Evolutionary conservation across 2,329 filamentous ascomycete species (phyloP).

Genomic region (Aspergillus thermomutatus): DNA sequence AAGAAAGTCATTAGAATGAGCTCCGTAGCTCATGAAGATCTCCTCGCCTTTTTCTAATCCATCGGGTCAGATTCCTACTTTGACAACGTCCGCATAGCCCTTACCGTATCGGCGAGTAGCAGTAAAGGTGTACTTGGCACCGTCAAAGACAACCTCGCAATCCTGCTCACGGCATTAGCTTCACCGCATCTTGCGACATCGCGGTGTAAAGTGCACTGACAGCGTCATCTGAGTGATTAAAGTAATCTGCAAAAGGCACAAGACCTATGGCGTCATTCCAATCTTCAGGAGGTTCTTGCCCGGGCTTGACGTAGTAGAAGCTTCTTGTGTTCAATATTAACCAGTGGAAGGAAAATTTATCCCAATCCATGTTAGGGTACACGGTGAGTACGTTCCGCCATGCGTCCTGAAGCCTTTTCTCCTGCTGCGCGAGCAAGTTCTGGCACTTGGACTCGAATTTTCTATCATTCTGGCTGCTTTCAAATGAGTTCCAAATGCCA

Average conservation of each 20-base stretch:
- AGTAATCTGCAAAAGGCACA: constrained; percentile 42
- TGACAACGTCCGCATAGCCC: neutral
- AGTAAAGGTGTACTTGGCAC: constrained; percentile 24
- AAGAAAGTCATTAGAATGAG: constrained; percentile 37
- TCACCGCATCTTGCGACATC: neutral
- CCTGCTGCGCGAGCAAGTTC: constrained; percentile 49
- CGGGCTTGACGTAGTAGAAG: constrained; percentile 54
- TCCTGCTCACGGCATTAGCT: constrained; percentile 8
- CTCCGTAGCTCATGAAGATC: constrained; percentile 37
- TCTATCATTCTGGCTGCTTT: constrained; percentile 16
- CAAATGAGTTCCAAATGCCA: constrained; percentile 31
- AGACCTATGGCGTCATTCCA: constrained; percentile 39
- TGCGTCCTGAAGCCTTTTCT: constrained; percentile 49
- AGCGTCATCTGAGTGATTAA: constrained; percentile 38
- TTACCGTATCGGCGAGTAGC: constrained; percentile 26
- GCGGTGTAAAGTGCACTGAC: constrained; percentile 17
- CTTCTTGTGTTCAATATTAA: constrained; percentile 56
- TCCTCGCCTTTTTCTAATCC: constrained; percentile 33
- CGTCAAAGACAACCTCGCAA: constrained; percentile 28
- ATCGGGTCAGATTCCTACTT: neutral
- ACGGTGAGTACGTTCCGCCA: constrained; percentile 44
- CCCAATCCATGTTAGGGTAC: constrained; percentile 37
- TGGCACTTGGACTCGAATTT: constrained; percentile 33
- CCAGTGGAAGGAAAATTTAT: constrained; percentile 53
- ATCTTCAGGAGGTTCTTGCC: constrained; percentile 26